Conservation (phyloP, 176 grass and related monocot species). For the Eremochloa ophiuroides region DNA sequence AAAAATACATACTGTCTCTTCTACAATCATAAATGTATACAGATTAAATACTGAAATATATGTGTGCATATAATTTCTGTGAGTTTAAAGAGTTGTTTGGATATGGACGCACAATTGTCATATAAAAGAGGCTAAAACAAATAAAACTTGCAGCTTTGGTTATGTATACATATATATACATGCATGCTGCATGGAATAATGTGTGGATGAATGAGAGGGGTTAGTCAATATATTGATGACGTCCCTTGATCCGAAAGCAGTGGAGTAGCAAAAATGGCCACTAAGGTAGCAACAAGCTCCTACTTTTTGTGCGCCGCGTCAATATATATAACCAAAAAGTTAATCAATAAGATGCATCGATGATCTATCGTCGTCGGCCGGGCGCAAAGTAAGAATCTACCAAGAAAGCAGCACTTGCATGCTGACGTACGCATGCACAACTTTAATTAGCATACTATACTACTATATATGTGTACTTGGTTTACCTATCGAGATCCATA, state of each 20-base stretch:
- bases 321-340: neutral
- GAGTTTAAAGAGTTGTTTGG: too few relatives aligned
- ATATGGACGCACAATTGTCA: too few relatives aligned
- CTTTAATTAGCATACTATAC: neutral
- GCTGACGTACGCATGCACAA: neutral
- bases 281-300: slow-evolving; percentile 22
- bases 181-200: neutral
- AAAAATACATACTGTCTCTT: too few relatives aligned
- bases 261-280: slow-evolving; percentile 47
- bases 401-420: neutral
- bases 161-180: too few relatives aligned
- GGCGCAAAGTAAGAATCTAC: neutral
- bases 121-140: too few relatives aligned
- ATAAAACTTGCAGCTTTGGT: too few relatives aligned
- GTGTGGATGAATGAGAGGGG: neutral
- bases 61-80: too few relatives aligned
- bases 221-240: neutral
- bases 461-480: neutral
- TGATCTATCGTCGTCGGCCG: neutral
- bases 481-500: neutral
- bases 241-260: slow-evolving; percentile 6
- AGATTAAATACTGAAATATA: too few relatives aligned
- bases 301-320: neutral
- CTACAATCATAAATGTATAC: too few relatives aligned
- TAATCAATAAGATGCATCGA: neutral